Base-by-base conservation (phyloP, 495 filamentous ascomycete species). In the Penicillium atrosanguineum region DNA sequence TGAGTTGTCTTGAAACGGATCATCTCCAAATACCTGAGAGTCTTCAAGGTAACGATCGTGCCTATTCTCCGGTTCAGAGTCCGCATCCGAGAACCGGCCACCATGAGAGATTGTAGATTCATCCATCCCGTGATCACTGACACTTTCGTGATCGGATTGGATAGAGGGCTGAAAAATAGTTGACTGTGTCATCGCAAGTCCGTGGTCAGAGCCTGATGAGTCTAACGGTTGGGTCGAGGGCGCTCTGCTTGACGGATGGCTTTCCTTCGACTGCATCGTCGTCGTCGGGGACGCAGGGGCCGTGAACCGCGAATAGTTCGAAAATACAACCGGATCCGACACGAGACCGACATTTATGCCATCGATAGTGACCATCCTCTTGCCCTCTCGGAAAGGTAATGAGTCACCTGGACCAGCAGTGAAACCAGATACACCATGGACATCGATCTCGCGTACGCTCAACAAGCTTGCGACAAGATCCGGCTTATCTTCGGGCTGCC, bases 321-420 rank as follows among this genome's bases (percentile, higher is more conserved):
- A 84, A 56, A 92, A 92, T 0, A 91, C 75, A 39, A 82, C 78
- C 15, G 87, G 81, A 48, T 91, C 87, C 15, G 88, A 87, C 36
- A 90, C 83, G 36, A 94, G 71, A 41, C 80, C 79, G 6, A 82
- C 77, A 31, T 82, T 78, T 50, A 91, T 83, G 48, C 81, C 81
- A 29, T 73, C 74, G 20, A 93, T 66, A 15, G 75, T 79, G 23
- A 94, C 71, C 29, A 81, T 78, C 43, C 88, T 78, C 63, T 86
- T 90, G 36, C 87, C 85, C 43, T 81, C 76, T 61, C 78, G 58
- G 4, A 46, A 48, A 19, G 65, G 56, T 12, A 48, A 16, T 6
- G 41, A 50, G 2, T 65, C 74, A 48, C 71, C 73, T 0, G 61
- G 46, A 1, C 61, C 63, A 14, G 53, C 52, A 34, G 61, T 60